A percentile compares a stretch with the other conserved stretches of the same genome.
Evolutionary conservation across 768 basidiomycete species (phyloP).

Genomic region (Amanita pseudoporphyria): DNA sequence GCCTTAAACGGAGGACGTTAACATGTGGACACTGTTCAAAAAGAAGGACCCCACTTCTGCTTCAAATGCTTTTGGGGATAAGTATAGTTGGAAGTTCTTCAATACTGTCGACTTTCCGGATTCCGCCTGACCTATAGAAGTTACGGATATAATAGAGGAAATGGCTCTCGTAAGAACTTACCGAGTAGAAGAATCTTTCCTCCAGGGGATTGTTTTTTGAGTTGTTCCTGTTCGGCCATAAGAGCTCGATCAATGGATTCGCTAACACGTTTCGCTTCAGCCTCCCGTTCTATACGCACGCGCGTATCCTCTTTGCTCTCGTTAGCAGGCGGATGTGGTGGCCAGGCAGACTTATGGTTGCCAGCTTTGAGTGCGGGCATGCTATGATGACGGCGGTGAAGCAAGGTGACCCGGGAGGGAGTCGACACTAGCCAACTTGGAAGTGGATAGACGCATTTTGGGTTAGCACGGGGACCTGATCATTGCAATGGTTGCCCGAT

Average conservation of each 20-base stretch:
- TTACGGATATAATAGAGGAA: not conserved
- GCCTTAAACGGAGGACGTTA: conserved; percentile 17
- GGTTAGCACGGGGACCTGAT: not conserved
- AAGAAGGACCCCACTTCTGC: conserved; percentile 32
- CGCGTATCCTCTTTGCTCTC: conserved; percentile 35
- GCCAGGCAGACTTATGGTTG: conserved; percentile 14
- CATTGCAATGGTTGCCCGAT: not conserved
- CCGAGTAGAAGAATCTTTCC: conserved; percentile 51
- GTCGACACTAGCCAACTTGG: conserved; percentile 6
- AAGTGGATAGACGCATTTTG: not conserved
- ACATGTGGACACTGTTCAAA: not conserved
- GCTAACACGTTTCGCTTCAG: conserved; percentile 40
- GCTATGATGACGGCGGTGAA: conserved; percentile 4
- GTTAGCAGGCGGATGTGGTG: conserved; percentile 17
- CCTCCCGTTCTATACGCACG: conserved; percentile 32
- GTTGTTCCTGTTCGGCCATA: conserved; percentile 32
- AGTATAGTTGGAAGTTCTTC: conserved; percentile 57
- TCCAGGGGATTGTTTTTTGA: conserved; percentile 26
- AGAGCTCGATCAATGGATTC: conserved; percentile 48
- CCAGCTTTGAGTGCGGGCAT: conserved; percentile 9
- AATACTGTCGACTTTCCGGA: conserved; percentile 60
- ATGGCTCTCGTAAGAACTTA: conserved; percentile 17
- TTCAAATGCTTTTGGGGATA: conserved; percentile 48
- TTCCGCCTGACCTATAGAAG: conserved; percentile 47
- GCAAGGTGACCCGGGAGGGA: conserved; percentile 5